Conservation (phyloP, 1,139 yeast genomes). For the Magnusiomyces tetraspermus region DNA sequence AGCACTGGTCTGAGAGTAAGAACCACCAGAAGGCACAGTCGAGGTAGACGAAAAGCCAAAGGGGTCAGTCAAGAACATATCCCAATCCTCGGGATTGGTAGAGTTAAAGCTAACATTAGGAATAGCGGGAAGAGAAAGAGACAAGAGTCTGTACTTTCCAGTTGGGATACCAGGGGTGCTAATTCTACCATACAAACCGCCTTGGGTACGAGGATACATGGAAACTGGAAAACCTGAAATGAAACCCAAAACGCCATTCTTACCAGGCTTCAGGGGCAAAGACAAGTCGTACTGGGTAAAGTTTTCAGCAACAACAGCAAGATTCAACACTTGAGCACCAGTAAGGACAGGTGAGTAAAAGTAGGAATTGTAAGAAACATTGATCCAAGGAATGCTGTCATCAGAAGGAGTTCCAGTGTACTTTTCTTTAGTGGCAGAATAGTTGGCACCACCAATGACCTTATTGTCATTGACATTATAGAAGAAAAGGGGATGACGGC, state of each 20-base stretch:
- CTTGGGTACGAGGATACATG: slow-evolving; percentile 7
- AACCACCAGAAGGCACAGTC: slow-evolving; percentile 1
- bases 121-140: slow-evolving; percentile 10
- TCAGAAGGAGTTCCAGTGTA: not conserved
- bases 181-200: slow-evolving; percentile 3
- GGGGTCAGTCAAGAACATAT: slow-evolving; percentile 7
- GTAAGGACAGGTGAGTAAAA: slow-evolving; percentile 1
- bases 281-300: slow-evolving; percentile 6
- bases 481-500: slow-evolving; percentile 6
- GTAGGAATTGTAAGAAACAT: not conserved
- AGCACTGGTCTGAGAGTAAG: not conserved
- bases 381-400: slow-evolving; percentile 1
- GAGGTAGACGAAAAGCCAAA: slow-evolving; percentile 4
- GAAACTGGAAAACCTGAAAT: slow-evolving; percentile 8
- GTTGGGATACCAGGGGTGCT: slow-evolving; percentile 8
- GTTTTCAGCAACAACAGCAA: slow-evolving; percentile 3
- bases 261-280: slow-evolving; percentile 9
- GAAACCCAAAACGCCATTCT: slow-evolving; percentile 8
- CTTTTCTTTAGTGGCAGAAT: not conserved
- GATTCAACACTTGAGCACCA: not conserved
- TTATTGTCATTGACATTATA: not conserved
- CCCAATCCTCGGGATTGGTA: slow-evolving; percentile 6
- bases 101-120: slow-evolving; percentile 4
- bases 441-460: not conserved
- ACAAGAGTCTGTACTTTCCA: slow-evolving; percentile 10